Conservation (phyloP, 164 flowering plant species). For the Umbilicus rupestris region DNA sequence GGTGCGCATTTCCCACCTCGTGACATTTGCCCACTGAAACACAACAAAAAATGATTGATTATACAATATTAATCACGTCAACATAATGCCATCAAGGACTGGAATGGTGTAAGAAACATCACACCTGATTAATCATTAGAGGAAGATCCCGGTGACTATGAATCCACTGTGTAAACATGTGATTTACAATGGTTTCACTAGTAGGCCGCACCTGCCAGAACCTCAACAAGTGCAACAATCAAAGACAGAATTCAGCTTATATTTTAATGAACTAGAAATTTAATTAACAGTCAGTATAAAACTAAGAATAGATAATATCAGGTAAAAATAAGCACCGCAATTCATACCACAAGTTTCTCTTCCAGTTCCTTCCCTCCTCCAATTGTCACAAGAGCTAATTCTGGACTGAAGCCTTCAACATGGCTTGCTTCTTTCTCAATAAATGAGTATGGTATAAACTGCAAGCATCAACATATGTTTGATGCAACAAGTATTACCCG, state of each 20-base stretch:
- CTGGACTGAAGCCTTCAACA: slow-evolving; percentile 98
- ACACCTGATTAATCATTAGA: slow-evolving; percentile 90
- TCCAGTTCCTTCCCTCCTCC: slow-evolving; percentile 98
- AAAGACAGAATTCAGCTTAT: slow-evolving; percentile 48
- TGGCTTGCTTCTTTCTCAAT: slow-evolving; percentile 99
- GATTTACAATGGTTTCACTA: slow-evolving; percentile 99
- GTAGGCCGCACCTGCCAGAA: slow-evolving; percentile 96
- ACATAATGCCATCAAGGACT: not conserved
- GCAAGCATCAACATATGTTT: slow-evolving; percentile 15
- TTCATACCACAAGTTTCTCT: slow-evolving; percentile 94
- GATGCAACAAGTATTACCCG: not conserved
- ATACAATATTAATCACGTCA: not conserved
- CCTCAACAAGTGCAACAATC: slow-evolving; percentile 66
- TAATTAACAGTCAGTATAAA: not conserved
- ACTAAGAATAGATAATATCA: not conserved
- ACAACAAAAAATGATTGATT: slow-evolving; percentile 7
- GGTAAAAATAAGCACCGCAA: not conserved
- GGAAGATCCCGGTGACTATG: slow-evolving; percentile 98
- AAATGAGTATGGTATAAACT: slow-evolving; percentile 96
- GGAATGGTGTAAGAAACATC: not conserved
- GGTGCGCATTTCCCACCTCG: slow-evolving; percentile 99
- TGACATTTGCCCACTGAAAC: slow-evolving; percentile 92
- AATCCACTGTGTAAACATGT: slow-evolving; percentile 99
- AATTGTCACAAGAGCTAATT: slow-evolving; percentile 87
- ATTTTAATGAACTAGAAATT: slow-evolving; percentile 6